Evolutionary conservation across 192 early-diverging fungal genomes (phyloP).

Genomic region (Backusella morwellensis): DNA sequence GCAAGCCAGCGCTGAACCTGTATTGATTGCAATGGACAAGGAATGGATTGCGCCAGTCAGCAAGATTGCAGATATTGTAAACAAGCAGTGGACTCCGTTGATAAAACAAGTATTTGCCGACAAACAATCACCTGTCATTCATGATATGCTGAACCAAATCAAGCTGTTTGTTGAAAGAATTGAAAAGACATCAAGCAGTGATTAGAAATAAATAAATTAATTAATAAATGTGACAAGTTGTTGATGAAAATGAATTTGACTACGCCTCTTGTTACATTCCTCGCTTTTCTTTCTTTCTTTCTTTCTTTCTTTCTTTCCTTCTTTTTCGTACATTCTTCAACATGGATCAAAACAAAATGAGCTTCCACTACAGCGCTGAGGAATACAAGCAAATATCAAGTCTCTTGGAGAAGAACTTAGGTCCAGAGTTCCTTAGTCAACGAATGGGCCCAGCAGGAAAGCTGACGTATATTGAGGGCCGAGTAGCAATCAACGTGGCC

Average conservation of each 20-base stretch:
- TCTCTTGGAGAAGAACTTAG: neutral
- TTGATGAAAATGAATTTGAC: neutral
- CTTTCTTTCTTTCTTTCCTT: neutral
- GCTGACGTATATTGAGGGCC: conserved; percentile 56
- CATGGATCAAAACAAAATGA: neutral
- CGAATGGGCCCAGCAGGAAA: conserved; percentile 8
- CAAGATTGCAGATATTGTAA: conserved; percentile 7
- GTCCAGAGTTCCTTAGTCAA: conserved; percentile 11
- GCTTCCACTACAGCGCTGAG: neutral
- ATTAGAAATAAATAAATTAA: neutral
- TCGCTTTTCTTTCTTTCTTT: neutral
- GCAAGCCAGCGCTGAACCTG: neutral
- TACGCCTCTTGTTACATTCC: neutral
- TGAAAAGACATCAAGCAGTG: neutral
- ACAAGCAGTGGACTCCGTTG: conserved; percentile 1
- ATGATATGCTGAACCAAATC: conserved; percentile 15
- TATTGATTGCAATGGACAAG: conserved; percentile 4
- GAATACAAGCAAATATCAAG: neutral
- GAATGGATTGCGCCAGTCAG: conserved; percentile 2
- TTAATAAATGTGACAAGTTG: neutral
- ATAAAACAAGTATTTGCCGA: neutral
- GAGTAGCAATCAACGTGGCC: conserved; percentile 82
- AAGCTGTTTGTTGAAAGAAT: neutral
- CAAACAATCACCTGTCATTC: conserved; percentile 7
- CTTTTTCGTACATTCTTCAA: neutral